phyloP scores from a whole-genome alignment of 345 rosid genomes.

The Boechera divaricarpa region DNA sequence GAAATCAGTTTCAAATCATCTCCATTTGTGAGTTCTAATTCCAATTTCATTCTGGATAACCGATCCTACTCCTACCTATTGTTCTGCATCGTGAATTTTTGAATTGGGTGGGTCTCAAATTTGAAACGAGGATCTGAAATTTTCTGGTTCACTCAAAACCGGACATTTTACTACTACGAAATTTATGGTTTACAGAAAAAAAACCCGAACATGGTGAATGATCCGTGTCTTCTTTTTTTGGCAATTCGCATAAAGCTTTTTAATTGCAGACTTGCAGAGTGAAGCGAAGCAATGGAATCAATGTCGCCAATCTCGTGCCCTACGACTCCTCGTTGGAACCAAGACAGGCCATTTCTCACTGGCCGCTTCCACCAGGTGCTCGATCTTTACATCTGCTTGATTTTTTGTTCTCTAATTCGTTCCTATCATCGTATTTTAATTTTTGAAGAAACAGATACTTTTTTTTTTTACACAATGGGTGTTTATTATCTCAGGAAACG shows the following conservation, averaged over 20 bases:
- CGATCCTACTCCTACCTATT: background rate
- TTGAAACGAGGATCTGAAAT: slow-evolving; percentile 3
- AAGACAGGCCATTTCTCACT: slow-evolving; percentile 88
- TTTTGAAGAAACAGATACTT: background rate
- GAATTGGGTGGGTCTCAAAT: slow-evolving; percentile 2
- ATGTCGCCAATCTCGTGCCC: slow-evolving; percentile 55
- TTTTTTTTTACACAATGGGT: slow-evolving; percentile 5
- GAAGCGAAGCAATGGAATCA: slow-evolving; percentile 49
- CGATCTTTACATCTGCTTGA: background rate
- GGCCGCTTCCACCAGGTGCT: slow-evolving; percentile 86
- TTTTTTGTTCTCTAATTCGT: background rate
- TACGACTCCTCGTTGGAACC: slow-evolving; percentile 91
- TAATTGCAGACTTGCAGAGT: slow-evolving; percentile 25
- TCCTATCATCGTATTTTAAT: background rate
- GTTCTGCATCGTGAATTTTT: slow-evolving; percentile 22
- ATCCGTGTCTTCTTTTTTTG: background rate
- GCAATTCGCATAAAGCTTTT: background rate
- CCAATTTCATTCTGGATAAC: background rate
- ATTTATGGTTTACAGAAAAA: slow-evolving; percentile 12
- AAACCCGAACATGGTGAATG: slow-evolving; percentile 20
- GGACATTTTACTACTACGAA: background rate
- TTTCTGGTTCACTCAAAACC: slow-evolving; percentile 26
- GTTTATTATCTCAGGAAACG: slow-evolving; percentile 55
- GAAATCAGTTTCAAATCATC: background rate
- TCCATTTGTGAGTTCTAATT: background rate